phyloP scores from a whole-genome alignment of 345 rosid species.

The Hirschfeldia incana region DNA sequence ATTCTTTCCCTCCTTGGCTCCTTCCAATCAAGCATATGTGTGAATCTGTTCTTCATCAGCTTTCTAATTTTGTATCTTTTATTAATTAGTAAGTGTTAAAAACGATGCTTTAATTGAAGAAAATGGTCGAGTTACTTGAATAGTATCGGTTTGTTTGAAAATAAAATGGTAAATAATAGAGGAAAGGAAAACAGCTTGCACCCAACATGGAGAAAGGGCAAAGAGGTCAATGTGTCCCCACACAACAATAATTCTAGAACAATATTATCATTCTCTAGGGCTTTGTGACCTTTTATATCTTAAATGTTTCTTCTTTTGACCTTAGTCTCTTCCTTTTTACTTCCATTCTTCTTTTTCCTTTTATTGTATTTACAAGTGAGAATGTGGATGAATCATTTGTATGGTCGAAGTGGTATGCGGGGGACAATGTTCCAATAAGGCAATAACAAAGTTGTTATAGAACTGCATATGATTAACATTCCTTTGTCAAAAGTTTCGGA shows the following conservation, averaged over 20 bases:
- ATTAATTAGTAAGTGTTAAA: neutral
- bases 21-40: constrained; percentile 26
- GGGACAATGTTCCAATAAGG: neutral
- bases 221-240: constrained; percentile 51
- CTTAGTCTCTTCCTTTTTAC: constrained; percentile 35
- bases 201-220: constrained; percentile 45
- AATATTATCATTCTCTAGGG: constrained; percentile 45
- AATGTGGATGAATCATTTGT: neutral
- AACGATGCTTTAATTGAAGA: constrained; percentile 11
- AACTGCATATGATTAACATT: neutral
- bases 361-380: constrained; percentile 20
- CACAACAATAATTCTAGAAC: constrained; percentile 69
- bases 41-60: constrained; percentile 21
- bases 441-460: neutral
- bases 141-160: neutral
- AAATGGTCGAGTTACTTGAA: neutral
- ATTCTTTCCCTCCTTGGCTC: neutral
- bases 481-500: neutral
- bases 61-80: neutral
- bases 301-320: constrained; percentile 49
- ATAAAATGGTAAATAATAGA: neutral
- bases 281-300: constrained; percentile 32
- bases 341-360: constrained; percentile 26
- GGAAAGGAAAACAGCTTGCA: constrained; percentile 66
- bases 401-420: constrained; percentile 11